Evolutionary conservation across 208 protist species (phyloP).

Genomic region (Trypanosoma vivax): DNA sequence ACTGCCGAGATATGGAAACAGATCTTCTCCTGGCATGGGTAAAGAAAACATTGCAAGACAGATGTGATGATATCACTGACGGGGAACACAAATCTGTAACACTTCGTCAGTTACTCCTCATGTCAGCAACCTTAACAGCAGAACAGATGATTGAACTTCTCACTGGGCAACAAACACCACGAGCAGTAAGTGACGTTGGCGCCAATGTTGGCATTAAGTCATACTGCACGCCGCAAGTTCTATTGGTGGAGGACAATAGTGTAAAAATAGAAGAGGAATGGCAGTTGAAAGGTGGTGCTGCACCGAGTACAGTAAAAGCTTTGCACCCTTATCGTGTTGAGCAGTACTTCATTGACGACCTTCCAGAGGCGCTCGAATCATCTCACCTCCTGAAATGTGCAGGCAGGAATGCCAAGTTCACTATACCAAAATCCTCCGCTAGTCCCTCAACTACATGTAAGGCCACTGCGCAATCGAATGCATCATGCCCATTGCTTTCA

Average conservation of each 20-base stretch:
- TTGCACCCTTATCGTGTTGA: conserved; percentile 34
- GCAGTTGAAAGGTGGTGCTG: neutral
- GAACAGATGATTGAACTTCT: conserved; percentile 44
- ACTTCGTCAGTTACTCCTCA: conserved; percentile 53
- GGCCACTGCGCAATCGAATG: too few species aligned
- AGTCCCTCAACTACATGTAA: too few species aligned
- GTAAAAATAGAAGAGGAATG: neutral
- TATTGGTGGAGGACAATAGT: neutral
- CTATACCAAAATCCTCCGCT: neutral
- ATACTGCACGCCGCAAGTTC: neutral
- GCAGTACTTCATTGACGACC: conserved; percentile 69
- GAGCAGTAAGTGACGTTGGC: neutral
- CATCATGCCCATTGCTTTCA: conserved; percentile 4
- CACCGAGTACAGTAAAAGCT: neutral
- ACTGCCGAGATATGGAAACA: conserved; percentile 65
- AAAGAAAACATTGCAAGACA: conserved; percentile 4
- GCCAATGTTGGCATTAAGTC: neutral
- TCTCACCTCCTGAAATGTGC: conserved; percentile 5
- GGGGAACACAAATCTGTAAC: neutral
- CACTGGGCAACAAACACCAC: neutral
- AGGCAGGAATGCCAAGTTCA: neutral
- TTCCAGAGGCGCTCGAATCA: conserved; percentile 13
- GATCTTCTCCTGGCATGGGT: conserved; percentile 58
- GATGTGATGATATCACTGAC: neutral
- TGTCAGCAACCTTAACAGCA: conserved; percentile 65